These are phyloP conservation scores for Auricularia cornea DNA, from an alignment of 768 basidiomycete genomes.

Conservation along the genomic window DNA sequence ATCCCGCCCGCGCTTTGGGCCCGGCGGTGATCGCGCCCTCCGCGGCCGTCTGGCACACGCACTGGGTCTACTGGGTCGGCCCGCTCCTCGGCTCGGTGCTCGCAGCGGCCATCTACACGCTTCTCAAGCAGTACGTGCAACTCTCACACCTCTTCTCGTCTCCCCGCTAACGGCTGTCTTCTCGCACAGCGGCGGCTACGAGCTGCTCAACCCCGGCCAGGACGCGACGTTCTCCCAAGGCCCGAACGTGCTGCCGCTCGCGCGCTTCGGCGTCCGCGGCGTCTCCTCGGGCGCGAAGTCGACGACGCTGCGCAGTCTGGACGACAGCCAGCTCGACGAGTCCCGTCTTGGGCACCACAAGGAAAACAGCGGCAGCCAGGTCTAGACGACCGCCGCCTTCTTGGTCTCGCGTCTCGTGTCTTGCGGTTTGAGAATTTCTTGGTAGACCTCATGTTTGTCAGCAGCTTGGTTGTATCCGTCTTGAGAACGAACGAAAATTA, in stretches of 20 bases:
- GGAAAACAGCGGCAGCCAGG: too few species aligned
- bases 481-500: too few species aligned
- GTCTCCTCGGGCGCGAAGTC: background rate
- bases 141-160: background rate
- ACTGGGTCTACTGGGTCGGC: constrained; percentile 71
- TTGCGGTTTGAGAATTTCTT: too few species aligned
- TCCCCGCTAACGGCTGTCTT: background rate
- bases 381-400: too few species aligned
- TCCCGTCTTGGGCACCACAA: too few species aligned
- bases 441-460: too few species aligned
- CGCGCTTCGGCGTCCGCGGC: background rate
- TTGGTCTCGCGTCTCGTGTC: too few species aligned
- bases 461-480: too few species aligned
- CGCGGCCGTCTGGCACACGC: constrained; percentile 17
- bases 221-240: constrained; percentile 29
- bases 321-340: too few species aligned
- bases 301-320: background rate
- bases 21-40: constrained; percentile 51
- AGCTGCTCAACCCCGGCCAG: constrained; percentile 44
- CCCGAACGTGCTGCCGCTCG: background rate
- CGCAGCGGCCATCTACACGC: constrained; percentile 44
- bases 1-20: constrained; percentile 61
- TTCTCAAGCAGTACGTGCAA: constrained; percentile 35
- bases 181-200: constrained; percentile 33
- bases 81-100: constrained; percentile 60